Conservation (phyloP, 148 eudicot species). For the Talinum fruticosum region DNA sequence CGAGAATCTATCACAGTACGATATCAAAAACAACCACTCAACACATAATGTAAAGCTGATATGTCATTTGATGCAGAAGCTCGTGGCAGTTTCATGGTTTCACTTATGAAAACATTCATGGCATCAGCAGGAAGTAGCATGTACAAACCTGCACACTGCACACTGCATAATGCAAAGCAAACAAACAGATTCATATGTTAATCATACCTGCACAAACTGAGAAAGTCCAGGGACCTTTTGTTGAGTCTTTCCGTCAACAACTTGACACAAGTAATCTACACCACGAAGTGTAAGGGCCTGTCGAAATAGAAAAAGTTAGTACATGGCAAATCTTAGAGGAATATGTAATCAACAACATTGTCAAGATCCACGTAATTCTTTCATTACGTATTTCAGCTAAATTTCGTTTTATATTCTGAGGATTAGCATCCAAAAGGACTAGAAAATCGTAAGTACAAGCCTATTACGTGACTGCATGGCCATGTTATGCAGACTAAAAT, state of each 20-base stretch:
- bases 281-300: conserved; percentile 65
- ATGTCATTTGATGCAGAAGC: neutral
- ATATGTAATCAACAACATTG: neutral
- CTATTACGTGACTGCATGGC: neutral
- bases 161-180: too few species aligned
- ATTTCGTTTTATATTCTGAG: neutral
- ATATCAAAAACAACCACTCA: neutral
- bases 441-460: neutral
- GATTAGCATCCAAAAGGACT: neutral
- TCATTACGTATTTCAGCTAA: neutral
- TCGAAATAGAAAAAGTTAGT: conserved; percentile 15
- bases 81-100: neutral
- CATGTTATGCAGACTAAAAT: neutral
- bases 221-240: conserved; percentile 37
- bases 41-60: neutral
- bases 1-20: neutral
- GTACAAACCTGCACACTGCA: neutral
- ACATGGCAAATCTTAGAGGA: neutral
- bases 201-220: conserved; percentile 33
- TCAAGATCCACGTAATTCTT: neutral
- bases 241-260: conserved; percentile 50
- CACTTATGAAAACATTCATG: neutral
- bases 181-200: neutral
- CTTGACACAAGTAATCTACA: conserved; percentile 52
- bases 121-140: conserved; percentile 3